Base-by-base conservation (phyloP, 257 asterid species). In the Anisodus acutangulus region DNA sequence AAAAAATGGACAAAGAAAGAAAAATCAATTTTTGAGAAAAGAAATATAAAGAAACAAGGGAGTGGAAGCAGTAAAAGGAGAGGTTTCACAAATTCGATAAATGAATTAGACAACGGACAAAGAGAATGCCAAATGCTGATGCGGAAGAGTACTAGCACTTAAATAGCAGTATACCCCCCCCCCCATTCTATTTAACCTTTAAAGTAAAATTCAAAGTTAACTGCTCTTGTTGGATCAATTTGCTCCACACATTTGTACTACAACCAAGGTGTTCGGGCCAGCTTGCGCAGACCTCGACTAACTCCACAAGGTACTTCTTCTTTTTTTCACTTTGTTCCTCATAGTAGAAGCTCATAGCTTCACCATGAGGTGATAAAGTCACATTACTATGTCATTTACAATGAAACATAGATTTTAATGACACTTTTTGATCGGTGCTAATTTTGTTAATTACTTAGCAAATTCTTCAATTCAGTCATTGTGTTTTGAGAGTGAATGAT, bases 371-470 rank as follows among this genome's bases (percentile, higher is more conserved):
- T 54, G 45, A 53, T 78, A 15, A 74, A 49, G 4, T 7, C 49
- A 78, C 64, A 78, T 53, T 54, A 76, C 45, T 78, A 35, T 12
- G 60, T 51, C 0, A 41, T 31, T 76, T 9, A 41, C 26, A 6
- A 39, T 1, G 6, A 37, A 68, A 6, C 51, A 51, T 54, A 35
- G 39, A 78, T 53, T 7, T 53, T 54, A 31, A 53, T 31, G 26
- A 53, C 62, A 74, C 66, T 26, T 78, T 53, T 15, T 53, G 31
- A 4, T 78, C 12, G 2, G n/a, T 78, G 64, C 63, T 53, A 31
- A 22, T 31, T 78, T 78, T 78, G 82, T 0, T 78, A 78, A 78
- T 15, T 78, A 26, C 22, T 78, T 13, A 78, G 47, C 82, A 31
- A 78, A 78, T 64, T 53, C 66, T 53, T 78, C 49, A 26, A 53